Base-by-base conservation (phyloP, 495 filamentous ascomycete species). In the Pseudoneurospora amorphoporcata region DNA sequence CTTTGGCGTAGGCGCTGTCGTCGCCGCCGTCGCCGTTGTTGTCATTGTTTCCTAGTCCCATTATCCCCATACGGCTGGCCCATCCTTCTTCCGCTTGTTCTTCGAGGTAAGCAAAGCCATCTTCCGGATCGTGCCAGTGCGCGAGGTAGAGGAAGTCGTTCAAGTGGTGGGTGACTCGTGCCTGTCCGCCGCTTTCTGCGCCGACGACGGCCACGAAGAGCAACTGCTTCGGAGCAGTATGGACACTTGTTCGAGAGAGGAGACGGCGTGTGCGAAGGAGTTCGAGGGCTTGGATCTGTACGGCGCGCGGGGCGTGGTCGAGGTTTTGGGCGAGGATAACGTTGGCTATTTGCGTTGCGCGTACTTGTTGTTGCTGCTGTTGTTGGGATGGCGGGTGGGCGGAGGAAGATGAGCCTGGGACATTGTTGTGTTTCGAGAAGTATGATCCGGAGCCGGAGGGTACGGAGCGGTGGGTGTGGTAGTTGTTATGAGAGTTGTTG, bases 271-370 rank as follows among this genome's bases (percentile, higher is more conserved):
- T 91, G 23, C 93, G 92, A 75, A 78, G 90, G 35, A 99, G 89
- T 87, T 97, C 95, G 38, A 99, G 86, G 38, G 88, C 90, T 77
- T 97, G 93, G 43, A 94, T 89, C 81, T 99, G 95, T n/a, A 98
- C 86, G 53, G 88, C 86, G 32, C 87, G 82, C 38, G 84, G 84
- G 2, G 91, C 91, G 47, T 84, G 78, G 78, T 97, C 88, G 68
- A 99, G 88, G 76, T 97, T 88, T 74, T 89, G 90, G 6, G 91
- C 90, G 68, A 99, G 90, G 32, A 97, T 83, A 14, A 97, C 86
- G 81, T 97, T 93, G 68, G 92, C 90, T 69, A 96, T 90, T 40
- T 84, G 83, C 0, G 78, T 76, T n/a, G 77, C 75, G 10, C 71
- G 68, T 23, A 40, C 40, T 8, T 45, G 72, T 65, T 69, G 72